Evolutionary conservation across 2,329 filamentous ascomycete genomes (phyloP).

Genomic region (Beauveria medogensis): DNA sequence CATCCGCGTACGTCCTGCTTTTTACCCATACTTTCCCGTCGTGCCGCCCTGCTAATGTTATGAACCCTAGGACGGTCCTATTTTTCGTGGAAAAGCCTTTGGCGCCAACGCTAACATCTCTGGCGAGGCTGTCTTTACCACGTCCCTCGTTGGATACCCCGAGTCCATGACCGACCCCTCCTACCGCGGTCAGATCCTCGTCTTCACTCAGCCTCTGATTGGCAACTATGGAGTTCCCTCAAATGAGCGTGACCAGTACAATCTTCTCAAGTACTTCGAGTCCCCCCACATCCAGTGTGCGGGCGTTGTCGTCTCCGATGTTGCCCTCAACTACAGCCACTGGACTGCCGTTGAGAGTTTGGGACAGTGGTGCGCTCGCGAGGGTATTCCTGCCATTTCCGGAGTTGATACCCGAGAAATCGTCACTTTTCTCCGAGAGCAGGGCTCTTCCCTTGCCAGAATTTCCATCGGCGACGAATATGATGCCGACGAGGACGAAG

Average conservation of each 20-base stretch:
- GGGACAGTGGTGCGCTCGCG: conserved; percentile 87
- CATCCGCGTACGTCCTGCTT: conserved; percentile 59
- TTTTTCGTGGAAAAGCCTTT: conserved; percentile 94
- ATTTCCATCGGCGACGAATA: conserved; percentile 97
- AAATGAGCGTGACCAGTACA: conserved; percentile 72
- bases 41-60: conserved; percentile 14
- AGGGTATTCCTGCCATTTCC: conserved; percentile 92
- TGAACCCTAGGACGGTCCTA: conserved; percentile 66
- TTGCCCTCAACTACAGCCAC: conserved; percentile 89
- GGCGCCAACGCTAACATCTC: conserved; percentile 95
- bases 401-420: conserved; percentile 96
- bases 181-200: conserved; percentile 89
- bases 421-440: conserved; percentile 90
- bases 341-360: conserved; percentile 97
- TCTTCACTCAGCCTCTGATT: conserved; percentile 96
- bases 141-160: conserved; percentile 93
- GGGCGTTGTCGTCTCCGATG: conserved; percentile 92
- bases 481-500: conserved; percentile 95
- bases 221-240: conserved; percentile 98
- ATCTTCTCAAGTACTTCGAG: conserved; percentile 95
- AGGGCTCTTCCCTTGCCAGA: conserved; percentile 88
- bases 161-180: conserved; percentile 88
- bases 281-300: conserved; percentile 95
- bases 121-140: conserved; percentile 97
- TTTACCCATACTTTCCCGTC: background rate